Evolutionary conservation across 495 filamentous ascomycete species (phyloP), one percentile per base, ranked within the genome.

Genomic region (Tetracladium setigerum): DNA sequence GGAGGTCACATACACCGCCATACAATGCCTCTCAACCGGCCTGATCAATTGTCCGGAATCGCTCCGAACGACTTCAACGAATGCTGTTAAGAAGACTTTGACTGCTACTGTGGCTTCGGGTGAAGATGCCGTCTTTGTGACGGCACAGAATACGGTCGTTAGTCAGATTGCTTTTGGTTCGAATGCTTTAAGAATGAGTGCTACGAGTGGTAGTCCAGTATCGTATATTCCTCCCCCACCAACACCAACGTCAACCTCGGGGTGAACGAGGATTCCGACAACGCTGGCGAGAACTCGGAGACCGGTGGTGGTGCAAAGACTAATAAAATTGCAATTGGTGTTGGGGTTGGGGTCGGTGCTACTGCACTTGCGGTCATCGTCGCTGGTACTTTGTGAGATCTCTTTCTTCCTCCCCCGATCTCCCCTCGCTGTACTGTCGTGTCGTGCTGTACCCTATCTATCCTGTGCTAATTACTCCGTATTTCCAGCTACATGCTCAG

Each of bases 41-140:
- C 34, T 72, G 10, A 44, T 69, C 42, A 66, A 69, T 53, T 78
- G 74, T 47, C 73, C 74, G 0, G 62, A 42, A 11, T 68, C 67
- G 4, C 56, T 67, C 14, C 73, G 74, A 41, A 63, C 55, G 11
- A 71, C 70, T 2, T 56, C 58, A 0, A 63, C 57, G 9, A 50
- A 58, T 2, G 62, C 57, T 10, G 60, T 59, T 1, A 59, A 55
- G 2, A 49, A 58, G 11, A 69, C 69, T 0, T 47, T 56, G 12
- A 46, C 68, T 9, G 64, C 65, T 2, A 50, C 66, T 8, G 62
- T 74, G 1, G 54, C 66, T 15, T 63, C 60, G 0, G 70, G 70
- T 1, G 54, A 57, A 4, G 57, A 65, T 5, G 67, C 65, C 0
- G 67, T 69, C 48, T 64, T 70, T 1, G 49, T 54, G 8, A 62